Evolutionary conservation across 2,329 filamentous ascomycete genomes (phyloP).

Genomic region (Trichothecium roseum): DNA sequence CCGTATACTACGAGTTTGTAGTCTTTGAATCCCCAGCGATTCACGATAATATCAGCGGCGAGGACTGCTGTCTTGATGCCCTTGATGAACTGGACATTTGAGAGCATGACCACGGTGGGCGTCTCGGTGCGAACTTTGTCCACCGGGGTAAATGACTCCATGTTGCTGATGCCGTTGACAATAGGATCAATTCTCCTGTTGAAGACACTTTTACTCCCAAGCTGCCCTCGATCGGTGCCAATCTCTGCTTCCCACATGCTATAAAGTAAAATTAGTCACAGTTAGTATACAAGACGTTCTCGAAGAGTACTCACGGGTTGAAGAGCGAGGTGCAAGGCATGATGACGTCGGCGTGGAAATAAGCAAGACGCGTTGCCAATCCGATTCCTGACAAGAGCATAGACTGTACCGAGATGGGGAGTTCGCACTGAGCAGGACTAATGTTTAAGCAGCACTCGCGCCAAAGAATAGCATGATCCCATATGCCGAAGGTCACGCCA

Average conservation of each 20-base stretch:
- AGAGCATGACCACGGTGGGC: constrained; percentile 56
- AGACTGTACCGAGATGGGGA: constrained; percentile 37
- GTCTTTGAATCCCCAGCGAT: constrained; percentile 55
- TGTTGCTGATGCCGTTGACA: constrained; percentile 55
- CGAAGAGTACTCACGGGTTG: constrained; percentile 30
- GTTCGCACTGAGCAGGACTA: constrained; percentile 35
- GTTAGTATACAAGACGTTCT: neutral
- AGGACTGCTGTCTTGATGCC: constrained; percentile 56
- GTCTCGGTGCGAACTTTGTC: constrained; percentile 46
- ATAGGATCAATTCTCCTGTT: constrained; percentile 52
- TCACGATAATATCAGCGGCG: constrained; percentile 54
- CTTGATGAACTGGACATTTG: constrained; percentile 49
- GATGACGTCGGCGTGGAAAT: constrained; percentile 47
- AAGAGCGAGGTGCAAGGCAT: constrained; percentile 50
- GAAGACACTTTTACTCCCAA: constrained; percentile 47
- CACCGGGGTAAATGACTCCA: constrained; percentile 51
- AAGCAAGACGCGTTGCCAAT: constrained; percentile 32
- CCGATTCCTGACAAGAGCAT: constrained; percentile 35
- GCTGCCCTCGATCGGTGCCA: constrained; percentile 44
- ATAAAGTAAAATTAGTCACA: constrained; percentile 1
- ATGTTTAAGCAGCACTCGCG: constrained; percentile 42
- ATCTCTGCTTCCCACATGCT: constrained; percentile 51
- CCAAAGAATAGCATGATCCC: constrained; percentile 55
- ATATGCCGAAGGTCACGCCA: constrained; percentile 49
- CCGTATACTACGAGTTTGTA: constrained; percentile 55